phyloP scores from a whole-genome alignment of 2,329 filamentous ascomycete species.

The Dothideomycetes sp. region DNA sequence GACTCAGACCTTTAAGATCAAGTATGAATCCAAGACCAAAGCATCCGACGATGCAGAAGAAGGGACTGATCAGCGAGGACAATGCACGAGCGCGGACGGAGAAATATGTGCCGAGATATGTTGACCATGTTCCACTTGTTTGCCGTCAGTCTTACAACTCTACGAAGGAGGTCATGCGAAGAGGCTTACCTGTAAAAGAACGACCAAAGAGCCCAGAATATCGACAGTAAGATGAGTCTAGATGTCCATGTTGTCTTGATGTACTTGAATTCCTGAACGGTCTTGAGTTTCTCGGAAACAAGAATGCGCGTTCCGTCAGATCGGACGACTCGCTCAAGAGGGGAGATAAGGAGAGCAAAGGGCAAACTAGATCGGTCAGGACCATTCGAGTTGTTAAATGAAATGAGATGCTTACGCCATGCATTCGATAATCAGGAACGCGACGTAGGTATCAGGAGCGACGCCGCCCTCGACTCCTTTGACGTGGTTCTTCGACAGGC shows the following conservation, averaged over 20 bases:
- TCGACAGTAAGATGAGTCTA: slow-evolving; percentile 1
- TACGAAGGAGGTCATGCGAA: not conserved
- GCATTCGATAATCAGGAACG: slow-evolving; percentile 40
- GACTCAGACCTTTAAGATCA: slow-evolving; percentile 56
- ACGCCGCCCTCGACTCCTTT: slow-evolving; percentile 9
- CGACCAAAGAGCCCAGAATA: slow-evolving; percentile 6
- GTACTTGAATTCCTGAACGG: slow-evolving; percentile 9
- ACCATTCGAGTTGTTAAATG: not conserved
- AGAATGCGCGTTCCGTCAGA: slow-evolving; percentile 29
- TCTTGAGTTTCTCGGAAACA: slow-evolving; percentile 6
- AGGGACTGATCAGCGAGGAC: slow-evolving; percentile 8
- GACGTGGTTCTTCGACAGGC: slow-evolving; percentile 9
- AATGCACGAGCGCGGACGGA: slow-evolving; percentile 9
- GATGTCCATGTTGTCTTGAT: slow-evolving; percentile 11
- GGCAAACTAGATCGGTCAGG: slow-evolving; percentile 23
- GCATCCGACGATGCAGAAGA: slow-evolving; percentile 30
- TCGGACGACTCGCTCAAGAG: slow-evolving; percentile 37
- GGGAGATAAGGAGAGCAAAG: slow-evolving; percentile 39
- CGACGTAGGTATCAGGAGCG: slow-evolving; percentile 38
- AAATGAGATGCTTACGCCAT: slow-evolving; percentile 23
- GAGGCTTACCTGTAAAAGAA: slow-evolving; percentile 3
- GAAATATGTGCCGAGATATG: slow-evolving; percentile 10
- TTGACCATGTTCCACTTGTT: slow-evolving; percentile 8
- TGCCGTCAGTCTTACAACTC: not conserved
- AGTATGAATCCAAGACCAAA: slow-evolving; percentile 49